These are phyloP conservation scores for Nasturtium officinale DNA, from an alignment of 345 rosid species.

Conservation along the genomic window DNA sequence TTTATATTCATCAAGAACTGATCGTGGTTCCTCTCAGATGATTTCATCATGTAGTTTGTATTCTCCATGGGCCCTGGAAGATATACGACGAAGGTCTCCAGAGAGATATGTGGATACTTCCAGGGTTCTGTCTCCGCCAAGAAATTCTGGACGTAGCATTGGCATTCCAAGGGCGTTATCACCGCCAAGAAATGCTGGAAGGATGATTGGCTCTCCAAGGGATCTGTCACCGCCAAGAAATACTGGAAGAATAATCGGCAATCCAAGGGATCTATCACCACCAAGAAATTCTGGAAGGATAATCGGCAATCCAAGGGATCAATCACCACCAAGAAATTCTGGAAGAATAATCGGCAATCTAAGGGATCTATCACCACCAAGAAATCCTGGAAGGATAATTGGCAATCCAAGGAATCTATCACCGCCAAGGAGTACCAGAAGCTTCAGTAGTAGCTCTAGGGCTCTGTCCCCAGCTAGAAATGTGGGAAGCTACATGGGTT, in stretches of 20 bases:
- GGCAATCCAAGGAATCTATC: conserved; percentile 6
- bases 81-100: conserved; percentile 70
- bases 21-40: conserved; percentile 51
- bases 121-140: conserved; percentile 62
- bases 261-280: conserved; percentile 64
- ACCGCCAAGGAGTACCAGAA: conserved; percentile 20
- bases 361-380: conserved; percentile 23
- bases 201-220: conserved; percentile 51
- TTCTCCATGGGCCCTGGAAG: conserved; percentile 74
- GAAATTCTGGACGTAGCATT: conserved; percentile 11
- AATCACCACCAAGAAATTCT: conserved; percentile 23
- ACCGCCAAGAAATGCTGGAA: conserved; percentile 48
- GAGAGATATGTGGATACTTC: conserved; percentile 57
- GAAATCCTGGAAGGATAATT: conserved; percentile 21
- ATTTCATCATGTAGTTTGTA: conserved; percentile 56
- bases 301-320: conserved; percentile 1
- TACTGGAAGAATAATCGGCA: not conserved
- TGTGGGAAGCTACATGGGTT: conserved; percentile 39
- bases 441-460: conserved; percentile 35
- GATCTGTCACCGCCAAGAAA: conserved; percentile 51
- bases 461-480: conserved; percentile 32
- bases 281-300: conserved; percentile 24
- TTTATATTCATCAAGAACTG: conserved; percentile 60
- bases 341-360: conserved; percentile 3
- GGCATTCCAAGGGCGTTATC: conserved; percentile 3